phyloP scores from a whole-genome alignment of 2,329 filamentous ascomycete genomes.

The Colletotrichum sp. region DNA sequence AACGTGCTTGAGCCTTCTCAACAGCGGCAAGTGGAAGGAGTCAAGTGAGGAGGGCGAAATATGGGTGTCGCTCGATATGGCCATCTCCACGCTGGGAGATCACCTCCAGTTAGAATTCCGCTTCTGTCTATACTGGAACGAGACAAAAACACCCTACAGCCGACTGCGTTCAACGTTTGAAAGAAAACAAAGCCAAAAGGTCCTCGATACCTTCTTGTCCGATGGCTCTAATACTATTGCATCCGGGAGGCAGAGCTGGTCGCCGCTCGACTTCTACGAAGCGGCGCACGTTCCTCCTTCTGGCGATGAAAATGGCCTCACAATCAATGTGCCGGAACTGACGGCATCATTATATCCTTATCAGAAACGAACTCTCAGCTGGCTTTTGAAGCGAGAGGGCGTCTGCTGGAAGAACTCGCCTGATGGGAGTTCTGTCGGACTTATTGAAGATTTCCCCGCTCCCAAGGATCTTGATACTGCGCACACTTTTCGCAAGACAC shows the following conservation, averaged over 20 bases:
- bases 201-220: conserved; percentile 43
- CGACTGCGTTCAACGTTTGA: conserved; percentile 32
- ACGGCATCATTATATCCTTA: conserved; percentile 70
- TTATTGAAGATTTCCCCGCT: conserved; percentile 23
- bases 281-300: conserved; percentile 66
- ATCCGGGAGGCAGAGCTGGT: conserved; percentile 33
- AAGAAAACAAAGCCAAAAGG: conserved; percentile 34
- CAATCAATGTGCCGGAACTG: conserved; percentile 48
- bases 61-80: conserved; percentile 37
- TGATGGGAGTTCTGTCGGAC: conserved; percentile 17
- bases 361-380: conserved; percentile 72
- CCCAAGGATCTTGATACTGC: neutral
- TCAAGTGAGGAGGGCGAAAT: conserved; percentile 26
- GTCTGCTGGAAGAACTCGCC: conserved; percentile 47
- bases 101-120: conserved; percentile 34
- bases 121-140: conserved; percentile 48
- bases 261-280: conserved; percentile 70
- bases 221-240: conserved; percentile 27
- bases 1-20: conserved; percentile 17
- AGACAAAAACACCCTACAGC: conserved; percentile 35
- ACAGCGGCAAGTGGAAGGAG: conserved; percentile 15
- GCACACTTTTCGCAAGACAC: conserved; percentile 10
- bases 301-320: conserved; percentile 39
- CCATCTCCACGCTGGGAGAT: conserved; percentile 30
- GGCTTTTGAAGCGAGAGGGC: conserved; percentile 73